Evolutionary conservation across 2,329 filamentous ascomycete species (phyloP).

Genomic region (Penicillium glabrum): DNA sequence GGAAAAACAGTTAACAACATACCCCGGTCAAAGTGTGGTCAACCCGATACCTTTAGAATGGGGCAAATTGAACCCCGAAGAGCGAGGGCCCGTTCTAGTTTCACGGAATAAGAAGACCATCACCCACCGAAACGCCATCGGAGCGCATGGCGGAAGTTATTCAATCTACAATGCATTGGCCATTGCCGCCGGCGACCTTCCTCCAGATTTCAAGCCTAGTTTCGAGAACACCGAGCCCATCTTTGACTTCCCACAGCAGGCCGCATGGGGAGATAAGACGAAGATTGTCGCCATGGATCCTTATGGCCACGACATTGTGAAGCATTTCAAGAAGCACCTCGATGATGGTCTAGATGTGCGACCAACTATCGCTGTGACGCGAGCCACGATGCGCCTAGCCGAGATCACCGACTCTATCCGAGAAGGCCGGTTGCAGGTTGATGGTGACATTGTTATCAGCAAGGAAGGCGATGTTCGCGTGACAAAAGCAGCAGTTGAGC

Average conservation of each 20-base stretch:
- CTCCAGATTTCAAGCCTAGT: constrained; percentile 75
- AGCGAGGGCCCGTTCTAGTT: constrained; percentile 83
- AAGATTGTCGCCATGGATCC: constrained; percentile 99
- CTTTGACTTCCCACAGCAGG: constrained; percentile 80
- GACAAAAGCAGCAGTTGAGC: constrained; percentile 95
- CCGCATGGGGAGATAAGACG: constrained; percentile 82
- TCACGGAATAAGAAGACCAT: constrained; percentile 42
- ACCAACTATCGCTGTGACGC: constrained; percentile 88
- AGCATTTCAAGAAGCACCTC: constrained; percentile 73
- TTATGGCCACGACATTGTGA: constrained; percentile 82
- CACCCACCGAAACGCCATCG: constrained; percentile 54
- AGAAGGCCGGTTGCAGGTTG: constrained; percentile 70
- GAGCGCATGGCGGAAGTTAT: constrained; percentile 84
- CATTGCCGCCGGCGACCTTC: constrained; percentile 85
- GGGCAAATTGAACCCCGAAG: constrained; percentile 1
- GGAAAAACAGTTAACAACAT: constrained; percentile 59
- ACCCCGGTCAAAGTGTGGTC: constrained; percentile 64
- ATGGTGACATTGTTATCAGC: constrained; percentile 90
- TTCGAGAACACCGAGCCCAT: constrained; percentile 89
- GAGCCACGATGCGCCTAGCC: constrained; percentile 91
- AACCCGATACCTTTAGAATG: constrained; percentile 1
- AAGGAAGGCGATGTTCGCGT: constrained; percentile 81
- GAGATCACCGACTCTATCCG: constrained; percentile 88
- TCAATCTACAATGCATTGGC: constrained; percentile 93
- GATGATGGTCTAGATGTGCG: constrained; percentile 72